phyloP scores from a whole-genome alignment of 768 basidiomycete genomes.

The Serendipita vermifera region DNA sequence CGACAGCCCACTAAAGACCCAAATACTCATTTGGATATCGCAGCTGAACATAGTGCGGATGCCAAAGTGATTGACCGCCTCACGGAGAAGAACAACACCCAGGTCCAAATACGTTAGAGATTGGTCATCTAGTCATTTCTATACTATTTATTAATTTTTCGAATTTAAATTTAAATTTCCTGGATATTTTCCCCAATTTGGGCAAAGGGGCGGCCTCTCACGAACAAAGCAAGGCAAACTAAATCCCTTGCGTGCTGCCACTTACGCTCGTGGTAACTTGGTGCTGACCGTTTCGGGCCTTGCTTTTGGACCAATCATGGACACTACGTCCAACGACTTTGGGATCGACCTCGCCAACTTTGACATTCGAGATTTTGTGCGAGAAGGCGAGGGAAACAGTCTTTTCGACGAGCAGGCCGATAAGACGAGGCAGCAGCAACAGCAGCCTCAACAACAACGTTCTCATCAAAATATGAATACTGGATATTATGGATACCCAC shows the following conservation, averaged over 20 bases:
- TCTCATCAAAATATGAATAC: not conserved
- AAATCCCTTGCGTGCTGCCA: too few relatives aligned
- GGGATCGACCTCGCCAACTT: conserved; percentile 13
- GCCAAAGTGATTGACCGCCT: conserved; percentile 28
- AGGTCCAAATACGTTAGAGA: not conserved
- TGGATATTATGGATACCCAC: not conserved
- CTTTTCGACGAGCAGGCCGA: not conserved
- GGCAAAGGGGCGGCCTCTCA: too few relatives aligned
- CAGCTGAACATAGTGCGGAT: conserved; percentile 70
- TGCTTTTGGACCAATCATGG: too few relatives aligned
- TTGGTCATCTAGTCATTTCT: too few relatives aligned
- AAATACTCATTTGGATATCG: conserved; percentile 55
- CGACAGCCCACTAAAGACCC: conserved; percentile 41
- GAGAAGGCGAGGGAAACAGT: not conserved
- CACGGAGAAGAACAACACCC: conserved; percentile 21
- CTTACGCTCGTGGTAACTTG: too few relatives aligned
- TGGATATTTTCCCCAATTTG: too few relatives aligned
- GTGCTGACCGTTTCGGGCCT: too few relatives aligned
- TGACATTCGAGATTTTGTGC: conserved; percentile 14
- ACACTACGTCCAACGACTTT: conserved; percentile 5
- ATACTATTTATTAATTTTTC: too few relatives aligned
- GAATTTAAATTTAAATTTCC: too few relatives aligned
- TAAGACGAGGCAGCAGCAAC: not conserved
- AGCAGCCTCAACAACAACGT: not conserved
- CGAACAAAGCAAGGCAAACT: too few relatives aligned